Evolutionary conservation across 495 filamentous ascomycete genomes (phyloP).

Genomic region (Aspergillus olivimuriae): DNA sequence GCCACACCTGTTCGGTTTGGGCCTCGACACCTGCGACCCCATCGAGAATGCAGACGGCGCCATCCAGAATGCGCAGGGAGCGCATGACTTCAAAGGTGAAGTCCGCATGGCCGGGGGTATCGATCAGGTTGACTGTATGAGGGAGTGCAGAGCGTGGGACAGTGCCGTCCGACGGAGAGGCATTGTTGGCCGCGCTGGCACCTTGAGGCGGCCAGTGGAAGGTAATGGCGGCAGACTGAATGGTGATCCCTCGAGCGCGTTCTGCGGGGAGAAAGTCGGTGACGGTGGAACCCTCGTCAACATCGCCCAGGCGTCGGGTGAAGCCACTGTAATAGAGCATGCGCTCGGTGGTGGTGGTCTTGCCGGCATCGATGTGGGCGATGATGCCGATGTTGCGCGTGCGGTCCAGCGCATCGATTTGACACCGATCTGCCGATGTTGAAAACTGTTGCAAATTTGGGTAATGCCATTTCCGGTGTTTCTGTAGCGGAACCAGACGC

Average conservation of each 20-base stretch:
- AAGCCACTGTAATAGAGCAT: slow-evolving; percentile 98
- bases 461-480: slow-evolving; percentile 2
- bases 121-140: slow-evolving; percentile 87
- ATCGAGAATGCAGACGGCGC: slow-evolving; percentile 92
- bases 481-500: no score
- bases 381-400: slow-evolving; percentile 98
- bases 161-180: slow-evolving; percentile 10
- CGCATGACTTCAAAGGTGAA: slow-evolving; percentile 97
- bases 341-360: slow-evolving; percentile 98
- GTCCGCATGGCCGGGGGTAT: slow-evolving; percentile 96
- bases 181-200: slow-evolving; percentile 10
- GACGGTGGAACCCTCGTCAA: slow-evolving; percentile 94
- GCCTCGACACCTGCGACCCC: slow-evolving; percentile 96
- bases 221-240: slow-evolving; percentile 94
- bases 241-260: slow-evolving; percentile 89
- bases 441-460: slow-evolving; percentile 20
- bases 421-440: slow-evolving; percentile 15
- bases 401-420: slow-evolving; percentile 36
- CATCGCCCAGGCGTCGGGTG: slow-evolving; percentile 85
- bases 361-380: slow-evolving; percentile 97
- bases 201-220: slow-evolving; percentile 73
- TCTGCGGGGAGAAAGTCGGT: slow-evolving; percentile 98
- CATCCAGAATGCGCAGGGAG: slow-evolving; percentile 87
- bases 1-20: slow-evolving; percentile 96
- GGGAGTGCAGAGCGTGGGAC: slow-evolving; percentile 34